Percentiles rank a stretch among this genome's conserved stretches.
Evolutionary conservation across 768 basidiomycete genomes (phyloP).

Genomic region (Mycena leptocephala): DNA sequence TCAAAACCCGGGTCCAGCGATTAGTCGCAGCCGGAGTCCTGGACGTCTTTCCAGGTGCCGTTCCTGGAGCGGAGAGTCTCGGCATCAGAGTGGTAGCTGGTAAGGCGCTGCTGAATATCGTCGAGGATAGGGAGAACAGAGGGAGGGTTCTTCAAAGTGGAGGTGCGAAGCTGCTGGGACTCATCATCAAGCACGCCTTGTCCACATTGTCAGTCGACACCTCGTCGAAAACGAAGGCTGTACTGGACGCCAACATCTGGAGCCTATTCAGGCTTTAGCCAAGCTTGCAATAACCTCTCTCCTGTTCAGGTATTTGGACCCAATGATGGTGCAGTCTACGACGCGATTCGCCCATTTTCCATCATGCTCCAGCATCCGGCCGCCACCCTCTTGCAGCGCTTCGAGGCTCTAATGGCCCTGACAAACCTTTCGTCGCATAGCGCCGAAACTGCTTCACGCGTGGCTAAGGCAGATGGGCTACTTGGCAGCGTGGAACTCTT

Average conservation of each 20-base stretch:
- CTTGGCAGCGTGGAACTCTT: conserved; percentile 80
- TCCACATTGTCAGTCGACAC: conserved; percentile 48
- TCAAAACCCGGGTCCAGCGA: conserved; percentile 72
- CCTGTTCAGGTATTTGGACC: conserved; percentile 95
- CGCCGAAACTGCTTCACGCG: conserved; percentile 74
- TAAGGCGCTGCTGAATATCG: conserved; percentile 77
- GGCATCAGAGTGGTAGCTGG: conserved; percentile 74
- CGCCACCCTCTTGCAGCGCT: conserved; percentile 85
- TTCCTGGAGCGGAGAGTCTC: conserved; percentile 73
- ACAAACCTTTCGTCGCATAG: conserved; percentile 93
- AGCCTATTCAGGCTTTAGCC: conserved; percentile 89
- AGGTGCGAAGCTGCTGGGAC: conserved; percentile 77
- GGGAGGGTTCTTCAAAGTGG: conserved; percentile 85
- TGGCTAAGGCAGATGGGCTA: conserved; percentile 75
- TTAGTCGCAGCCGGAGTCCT: conserved; percentile 77
- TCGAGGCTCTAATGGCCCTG: conserved; percentile 96
- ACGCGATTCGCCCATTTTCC: conserved; percentile 89
- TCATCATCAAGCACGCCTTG: conserved; percentile 68
- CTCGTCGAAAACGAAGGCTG: conserved; percentile 40
- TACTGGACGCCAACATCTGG: conserved; percentile 64
- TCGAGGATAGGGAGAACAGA: conserved; percentile 85
- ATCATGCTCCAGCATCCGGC: conserved; percentile 79
- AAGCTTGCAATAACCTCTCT: conserved; percentile 95
- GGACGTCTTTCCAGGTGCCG: conserved; percentile 71
- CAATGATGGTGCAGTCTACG: conserved; percentile 80